Percentiles rank a stretch among this genome's conserved stretches.
phyloP scores from a whole-genome alignment of 441 rosid species.

The Syzygium syzygioides region DNA sequence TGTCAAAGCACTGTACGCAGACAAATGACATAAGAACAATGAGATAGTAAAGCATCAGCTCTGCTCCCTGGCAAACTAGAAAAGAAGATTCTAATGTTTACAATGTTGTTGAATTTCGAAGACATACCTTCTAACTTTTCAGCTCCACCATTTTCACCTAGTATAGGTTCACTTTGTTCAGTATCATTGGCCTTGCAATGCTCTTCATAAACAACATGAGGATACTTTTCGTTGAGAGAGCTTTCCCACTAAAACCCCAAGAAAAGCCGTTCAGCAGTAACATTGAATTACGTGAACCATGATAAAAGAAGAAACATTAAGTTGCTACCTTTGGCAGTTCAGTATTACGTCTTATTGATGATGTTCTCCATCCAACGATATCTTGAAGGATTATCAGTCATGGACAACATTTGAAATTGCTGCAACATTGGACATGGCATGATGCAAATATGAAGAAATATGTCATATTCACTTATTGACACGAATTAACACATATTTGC shows the following conservation, averaged over 20 bases:
- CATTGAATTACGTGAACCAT: not conserved
- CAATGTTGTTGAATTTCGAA: not conserved
- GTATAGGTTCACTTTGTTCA: constrained; percentile 24
- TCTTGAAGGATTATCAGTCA: constrained; percentile 40
- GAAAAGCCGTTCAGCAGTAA: not conserved
- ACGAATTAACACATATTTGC: not conserved
- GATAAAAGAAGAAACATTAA: not conserved
- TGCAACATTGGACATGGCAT: not conserved
- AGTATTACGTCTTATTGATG: constrained; percentile 75
- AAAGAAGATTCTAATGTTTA: not conserved
- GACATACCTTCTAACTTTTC: constrained; percentile 77
- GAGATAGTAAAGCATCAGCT: not conserved
- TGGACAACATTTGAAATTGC: constrained; percentile 18
- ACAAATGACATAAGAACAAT: not conserved
- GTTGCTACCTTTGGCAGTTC: constrained; percentile 79
- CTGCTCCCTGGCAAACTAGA: not conserved
- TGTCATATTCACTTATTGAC: not conserved
- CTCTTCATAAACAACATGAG: constrained; percentile 86
- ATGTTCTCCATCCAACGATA: constrained; percentile 97
- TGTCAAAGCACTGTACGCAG: not conserved
- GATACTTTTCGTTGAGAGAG: constrained; percentile 62
- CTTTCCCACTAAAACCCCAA: constrained; percentile 55
- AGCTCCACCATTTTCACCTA: constrained; percentile 30
- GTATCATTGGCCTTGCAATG: constrained; percentile 65
- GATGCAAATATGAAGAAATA: not conserved